These are phyloP conservation scores for Nicotiana attenuata DNA, from an alignment of 257 asterid species.

Conservation along the genomic window DNA sequence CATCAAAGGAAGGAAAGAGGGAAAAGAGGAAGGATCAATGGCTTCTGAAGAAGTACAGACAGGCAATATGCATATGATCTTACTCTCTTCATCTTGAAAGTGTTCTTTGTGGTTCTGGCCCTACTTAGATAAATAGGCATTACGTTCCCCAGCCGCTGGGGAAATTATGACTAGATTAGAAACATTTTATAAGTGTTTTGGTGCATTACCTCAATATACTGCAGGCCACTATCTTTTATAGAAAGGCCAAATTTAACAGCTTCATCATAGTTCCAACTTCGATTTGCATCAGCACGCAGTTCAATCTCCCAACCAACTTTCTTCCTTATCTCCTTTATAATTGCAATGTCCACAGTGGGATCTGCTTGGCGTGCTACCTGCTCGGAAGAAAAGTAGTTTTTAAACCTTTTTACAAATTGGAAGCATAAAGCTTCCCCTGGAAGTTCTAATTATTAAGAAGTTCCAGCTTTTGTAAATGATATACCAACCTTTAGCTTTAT, in stretches of 20 bases:
- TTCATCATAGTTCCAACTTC: conserved; percentile 69
- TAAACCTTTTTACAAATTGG: not conserved
- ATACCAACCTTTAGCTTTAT: conserved; percentile 67
- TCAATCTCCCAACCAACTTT: conserved; percentile 60
- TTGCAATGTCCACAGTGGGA: conserved; percentile 70
- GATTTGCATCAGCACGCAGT: conserved; percentile 89
- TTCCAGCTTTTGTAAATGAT: not conserved
- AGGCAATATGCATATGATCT: not conserved
- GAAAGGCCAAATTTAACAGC: conserved; percentile 68
- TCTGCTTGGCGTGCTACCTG: conserved; percentile 80
- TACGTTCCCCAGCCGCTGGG: not conserved
- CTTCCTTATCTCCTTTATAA: conserved; percentile 75
- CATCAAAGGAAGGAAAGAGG: not conserved
- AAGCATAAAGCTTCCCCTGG: not conserved
- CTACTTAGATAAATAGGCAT: not conserved
- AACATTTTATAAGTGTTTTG: not conserved
- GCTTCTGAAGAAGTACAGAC: conserved; percentile 4
- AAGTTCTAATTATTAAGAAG: not conserved
- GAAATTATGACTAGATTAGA: not conserved
- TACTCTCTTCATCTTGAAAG: not conserved
- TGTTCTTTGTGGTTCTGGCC: not conserved
- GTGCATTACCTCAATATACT: conserved; percentile 78
- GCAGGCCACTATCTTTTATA: conserved; percentile 63
- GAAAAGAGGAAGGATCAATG: not conserved
- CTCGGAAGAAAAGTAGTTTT: not conserved